Evolutionary conservation across 257 asterid species (phyloP), one percentile per base, ranked within the genome.

Genomic region (Gentiana straminea): DNA sequence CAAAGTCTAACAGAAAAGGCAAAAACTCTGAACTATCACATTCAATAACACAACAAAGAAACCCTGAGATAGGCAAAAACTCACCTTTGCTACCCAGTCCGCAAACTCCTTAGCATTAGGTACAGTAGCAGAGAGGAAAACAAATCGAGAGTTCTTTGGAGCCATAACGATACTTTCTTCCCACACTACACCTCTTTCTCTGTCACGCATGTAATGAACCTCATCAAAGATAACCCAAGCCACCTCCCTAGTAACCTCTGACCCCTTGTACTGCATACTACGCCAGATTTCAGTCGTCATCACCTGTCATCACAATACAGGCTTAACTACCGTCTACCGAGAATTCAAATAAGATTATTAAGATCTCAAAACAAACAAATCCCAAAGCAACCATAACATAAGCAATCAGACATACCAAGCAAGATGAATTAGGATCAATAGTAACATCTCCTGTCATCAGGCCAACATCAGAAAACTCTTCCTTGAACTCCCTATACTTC

Each of bases 251-350:
- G 69, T 79, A 63, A 83, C 87, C 70, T 91, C 96, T 49, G 96
- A 87, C 62, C 96, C 98, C 74, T 85, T 92, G 78, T 92, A 92
- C 81, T 78, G 95, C 98, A 92, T 87, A 70, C 97, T 92, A 48
- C 97, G 86, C 98, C 97, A 88, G 67, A 92, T 83, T 78, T 92
- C 98, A 0, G 98, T 91, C 48, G 98, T 92, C 98, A 92, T 92
- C 44, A 92, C 98, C 98, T 87, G 79, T 56, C 75, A 78, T 24
- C 24, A 32, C 41, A 48, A 64, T 45, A 55, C 57, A 65, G 35
- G 54, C 45, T 69, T 58, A 70, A 62, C 57, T 44, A 47, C 15
- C 51, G 8, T 33, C 4, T 33, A 7, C 33, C 49, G 34, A 7
- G 0, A 5, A 50, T 1, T 49, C 37, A 36, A 24, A 15, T 58